Base-by-base conservation (phyloP, 2,329 filamentous ascomycete genomes). In the Hymenotorrendiella dingleyae region DNA sequence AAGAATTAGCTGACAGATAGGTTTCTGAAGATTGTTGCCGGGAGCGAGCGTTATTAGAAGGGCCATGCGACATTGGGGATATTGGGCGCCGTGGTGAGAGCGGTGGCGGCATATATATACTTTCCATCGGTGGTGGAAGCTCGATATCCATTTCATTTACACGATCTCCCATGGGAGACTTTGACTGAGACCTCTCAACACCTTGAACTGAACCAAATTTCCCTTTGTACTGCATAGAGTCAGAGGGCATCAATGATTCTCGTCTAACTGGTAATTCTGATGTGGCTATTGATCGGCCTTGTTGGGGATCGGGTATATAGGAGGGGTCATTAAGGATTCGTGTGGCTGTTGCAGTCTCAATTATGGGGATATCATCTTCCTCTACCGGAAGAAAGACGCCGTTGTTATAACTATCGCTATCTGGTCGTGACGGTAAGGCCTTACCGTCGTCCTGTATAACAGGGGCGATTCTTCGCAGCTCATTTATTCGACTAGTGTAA, bases 401-500 rank as follows among this genome's bases (percentile, higher is more conserved):
- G 20, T 62, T 60, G 38, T 60, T 59, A 50, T 73, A 77, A 37
- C 75, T 73, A 50, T 78, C 71, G 59, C 83, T 86, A 53, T 80
- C 80, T 0, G 80, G 80, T 16, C 76, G 68, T 4, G 72, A 79
- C 23, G 91, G 91, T 8, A 97, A 70, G 20, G 84, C 84, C 62
- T 95, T 96, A 38, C 78, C 80, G 40, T 76, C 74, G 50, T 70
- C 52, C 49, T 66, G 54, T 53, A 72, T 58, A 63, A 73, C 62
- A 64, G 80, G 71, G 54, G 80, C 70, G 57, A 93, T 78, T 50
- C 83, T 80, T 55, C 85, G 79, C 29, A 98, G 71, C 62, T 98
- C 93, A 36, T 84, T 82, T 54, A 97, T 94, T 42, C 93, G 83
- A 45, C 83, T 87, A 39, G 84, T 88, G 63, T 98, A 98, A 2